A percentile compares a stretch with the other conserved stretches of the same genome.
phyloP scores from a whole-genome alignment of 192 early-diverging fungal species.

The Thamnidium elegans region DNA sequence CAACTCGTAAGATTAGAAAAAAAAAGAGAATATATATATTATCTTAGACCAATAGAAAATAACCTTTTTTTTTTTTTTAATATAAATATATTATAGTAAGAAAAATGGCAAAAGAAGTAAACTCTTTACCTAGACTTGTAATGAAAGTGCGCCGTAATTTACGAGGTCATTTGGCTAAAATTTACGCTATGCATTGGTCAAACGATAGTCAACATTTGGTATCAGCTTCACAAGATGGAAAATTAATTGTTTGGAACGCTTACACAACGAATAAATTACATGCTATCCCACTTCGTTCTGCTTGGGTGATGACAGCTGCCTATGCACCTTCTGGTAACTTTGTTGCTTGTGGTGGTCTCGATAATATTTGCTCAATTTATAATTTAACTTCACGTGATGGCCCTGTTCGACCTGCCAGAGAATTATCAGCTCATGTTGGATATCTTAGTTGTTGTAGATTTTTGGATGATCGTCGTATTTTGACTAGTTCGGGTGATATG shows the following conservation, averaged over 20 bases:
- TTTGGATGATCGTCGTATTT: slow-evolving; percentile 90
- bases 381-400: slow-evolving; percentile 94
- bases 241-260: slow-evolving; percentile 98
- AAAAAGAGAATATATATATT: background rate
- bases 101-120: slow-evolving; percentile 59
- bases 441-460: slow-evolving; percentile 98
- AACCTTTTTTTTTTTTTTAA: slow-evolving; percentile 2
- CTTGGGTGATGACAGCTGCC: slow-evolving; percentile 99
- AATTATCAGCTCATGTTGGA: slow-evolving; percentile 91
- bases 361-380: slow-evolving; percentile 98
- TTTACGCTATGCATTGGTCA: slow-evolving; percentile 71
- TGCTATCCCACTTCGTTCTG: slow-evolving; percentile 96
- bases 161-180: slow-evolving; percentile 97
- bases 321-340: slow-evolving; percentile 96
- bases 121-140: slow-evolving; percentile 77
- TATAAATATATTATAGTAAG: slow-evolving; percentile 10
- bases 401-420: slow-evolving; percentile 88
- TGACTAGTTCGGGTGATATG: slow-evolving; percentile 96
- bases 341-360: slow-evolving; percentile 97
- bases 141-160: slow-evolving; percentile 98
- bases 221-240: slow-evolving; percentile 97
- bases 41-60: background rate
- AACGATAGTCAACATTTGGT: slow-evolving; percentile 91
- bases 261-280: slow-evolving; percentile 98
- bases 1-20: slow-evolving; percentile 69